A percentile compares a stretch with the other conserved stretches of the same genome.
Evolutionary conservation across 768 basidiomycete genomes (phyloP).

Genomic region (Mycena filopes): DNA sequence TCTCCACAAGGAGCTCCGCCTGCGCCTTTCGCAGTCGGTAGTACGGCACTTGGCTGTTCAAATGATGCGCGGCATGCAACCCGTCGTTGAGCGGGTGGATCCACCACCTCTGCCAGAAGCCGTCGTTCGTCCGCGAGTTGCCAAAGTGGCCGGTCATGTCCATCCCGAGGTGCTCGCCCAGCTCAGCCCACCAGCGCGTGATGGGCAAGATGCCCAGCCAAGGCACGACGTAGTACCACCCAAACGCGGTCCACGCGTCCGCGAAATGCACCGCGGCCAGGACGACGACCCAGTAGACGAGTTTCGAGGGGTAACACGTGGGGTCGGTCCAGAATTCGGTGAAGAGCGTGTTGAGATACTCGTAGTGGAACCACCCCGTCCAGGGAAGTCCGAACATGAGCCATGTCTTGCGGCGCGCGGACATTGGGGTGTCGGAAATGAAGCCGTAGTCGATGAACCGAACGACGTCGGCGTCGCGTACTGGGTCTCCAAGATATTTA

Average conservation of each 20-base stretch:
- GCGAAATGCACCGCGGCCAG: neutral
- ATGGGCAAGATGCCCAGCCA: conserved; percentile 15
- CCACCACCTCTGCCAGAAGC: conserved; percentile 16
- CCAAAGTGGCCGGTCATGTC: conserved; percentile 15
- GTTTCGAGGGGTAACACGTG: conserved; percentile 17
- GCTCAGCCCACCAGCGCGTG: conserved; percentile 18
- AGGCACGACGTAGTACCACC: conserved; percentile 15
- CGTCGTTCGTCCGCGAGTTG: conserved; percentile 16
- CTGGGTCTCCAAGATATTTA: conserved; percentile 17
- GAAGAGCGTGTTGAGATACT: conserved; percentile 18
- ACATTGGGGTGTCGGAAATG: conserved; percentile 15
- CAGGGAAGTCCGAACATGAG: conserved; percentile 16
- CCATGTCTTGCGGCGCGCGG: conserved; percentile 16
- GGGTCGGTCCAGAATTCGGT: conserved; percentile 11
- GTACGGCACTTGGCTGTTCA: conserved; percentile 20
- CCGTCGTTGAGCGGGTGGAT: conserved; percentile 16
- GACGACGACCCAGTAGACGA: conserved; percentile 13
- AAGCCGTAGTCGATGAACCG: conserved; percentile 21
- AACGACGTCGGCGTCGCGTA: conserved; percentile 15
- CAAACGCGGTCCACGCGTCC: conserved; percentile 10
- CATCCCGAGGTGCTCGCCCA: conserved; percentile 18
- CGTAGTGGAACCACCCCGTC: conserved; percentile 20
- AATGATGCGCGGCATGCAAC: conserved; percentile 14
- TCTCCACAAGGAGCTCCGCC: conserved; percentile 11
- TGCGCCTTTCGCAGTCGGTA: conserved; percentile 17